These are phyloP conservation scores for Aspergillus cejpii DNA, from an alignment of 2,329 filamentous ascomycete species.

Conservation along the genomic window DNA sequence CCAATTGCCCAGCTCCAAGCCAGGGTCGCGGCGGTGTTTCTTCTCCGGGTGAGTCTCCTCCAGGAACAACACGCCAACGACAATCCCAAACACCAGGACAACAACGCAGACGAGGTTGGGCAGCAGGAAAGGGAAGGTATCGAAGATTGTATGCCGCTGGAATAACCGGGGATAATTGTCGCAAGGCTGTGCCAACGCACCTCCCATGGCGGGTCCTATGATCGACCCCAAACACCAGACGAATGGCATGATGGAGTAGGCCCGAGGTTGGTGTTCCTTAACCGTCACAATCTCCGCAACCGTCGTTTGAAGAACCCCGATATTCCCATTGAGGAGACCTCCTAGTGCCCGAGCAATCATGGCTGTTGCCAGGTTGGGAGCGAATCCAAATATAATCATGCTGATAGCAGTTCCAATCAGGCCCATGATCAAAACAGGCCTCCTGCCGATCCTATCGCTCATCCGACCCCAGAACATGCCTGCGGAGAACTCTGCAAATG, in stretches of 20 bases:
- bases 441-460: constrained; percentile 86
- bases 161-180: constrained; percentile 73
- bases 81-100: constrained; percentile 68
- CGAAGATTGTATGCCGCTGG: constrained; percentile 67
- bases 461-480: constrained; percentile 88
- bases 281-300: constrained; percentile 88
- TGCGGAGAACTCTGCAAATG: constrained; percentile 88
- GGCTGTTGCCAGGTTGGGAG: constrained; percentile 71
- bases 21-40: constrained; percentile 68
- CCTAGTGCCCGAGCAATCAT: constrained; percentile 82
- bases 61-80: constrained; percentile 75
- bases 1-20: constrained; percentile 68
- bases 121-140: constrained; percentile 79
- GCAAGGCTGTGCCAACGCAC: constrained; percentile 79
- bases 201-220: constrained; percentile 84
- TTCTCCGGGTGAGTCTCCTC: constrained; percentile 88
- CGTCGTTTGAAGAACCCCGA: constrained; percentile 89
- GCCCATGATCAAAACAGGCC: constrained; percentile 85
- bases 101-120: constrained; percentile 83
- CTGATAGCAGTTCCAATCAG: constrained; percentile 85
- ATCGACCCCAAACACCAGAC: constrained; percentile 98
- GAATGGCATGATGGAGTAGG: constrained; percentile 96
- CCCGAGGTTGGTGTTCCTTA: constrained; percentile 88
- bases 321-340: constrained; percentile 90
- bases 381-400: constrained; percentile 87